Conservation (phyloP, 129 eudicot species). For the Centrapalus pauciflorus region DNA sequence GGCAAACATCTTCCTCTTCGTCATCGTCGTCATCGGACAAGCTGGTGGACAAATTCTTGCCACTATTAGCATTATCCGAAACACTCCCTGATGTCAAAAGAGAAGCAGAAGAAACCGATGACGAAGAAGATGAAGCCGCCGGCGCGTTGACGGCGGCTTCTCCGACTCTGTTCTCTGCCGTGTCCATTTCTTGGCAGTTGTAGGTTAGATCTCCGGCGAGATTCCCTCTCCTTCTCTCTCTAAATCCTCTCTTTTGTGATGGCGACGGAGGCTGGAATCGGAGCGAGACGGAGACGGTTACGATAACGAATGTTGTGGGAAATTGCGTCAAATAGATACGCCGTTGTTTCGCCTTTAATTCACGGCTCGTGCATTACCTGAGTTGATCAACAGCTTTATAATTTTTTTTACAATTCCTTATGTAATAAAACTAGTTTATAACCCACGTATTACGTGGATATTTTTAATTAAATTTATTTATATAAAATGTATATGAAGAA, state of each 20-base stretch:
- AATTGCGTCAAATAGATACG: background rate
- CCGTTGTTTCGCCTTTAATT: background rate
- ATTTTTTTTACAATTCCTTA: too few relatives aligned
- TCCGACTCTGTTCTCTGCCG: constrained; percentile 22
- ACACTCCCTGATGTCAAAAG: constrained; percentile 5
- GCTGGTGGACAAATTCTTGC: constrained; percentile 9
- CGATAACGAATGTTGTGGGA: constrained; percentile 6
- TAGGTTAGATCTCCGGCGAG: constrained; percentile 15
- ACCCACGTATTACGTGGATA: too few relatives aligned
- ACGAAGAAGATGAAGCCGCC: constrained; percentile 15
- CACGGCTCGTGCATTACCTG: constrained; percentile 1
- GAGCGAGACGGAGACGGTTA: constrained; percentile 18
- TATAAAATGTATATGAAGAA: too few relatives aligned
- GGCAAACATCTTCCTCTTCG: constrained; percentile 88
- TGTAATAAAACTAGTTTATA: too few relatives aligned
- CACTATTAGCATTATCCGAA: constrained; percentile 11
- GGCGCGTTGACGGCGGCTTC: constrained; percentile 22
- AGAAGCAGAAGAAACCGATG: constrained; percentile 30
- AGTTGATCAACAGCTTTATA: too few relatives aligned
- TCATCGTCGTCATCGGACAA: constrained; percentile 56
- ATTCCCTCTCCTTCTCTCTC: constrained; percentile 7
- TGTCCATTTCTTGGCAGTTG: constrained; percentile 25
- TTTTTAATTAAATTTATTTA: too few relatives aligned
- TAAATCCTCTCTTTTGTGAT: background rate
- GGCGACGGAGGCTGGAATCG: constrained; percentile 15